These are phyloP conservation scores for Melanomma pulvis-pyrius DNA, from an alignment of 495 filamentous ascomycete genomes.

Conservation along the genomic window DNA sequence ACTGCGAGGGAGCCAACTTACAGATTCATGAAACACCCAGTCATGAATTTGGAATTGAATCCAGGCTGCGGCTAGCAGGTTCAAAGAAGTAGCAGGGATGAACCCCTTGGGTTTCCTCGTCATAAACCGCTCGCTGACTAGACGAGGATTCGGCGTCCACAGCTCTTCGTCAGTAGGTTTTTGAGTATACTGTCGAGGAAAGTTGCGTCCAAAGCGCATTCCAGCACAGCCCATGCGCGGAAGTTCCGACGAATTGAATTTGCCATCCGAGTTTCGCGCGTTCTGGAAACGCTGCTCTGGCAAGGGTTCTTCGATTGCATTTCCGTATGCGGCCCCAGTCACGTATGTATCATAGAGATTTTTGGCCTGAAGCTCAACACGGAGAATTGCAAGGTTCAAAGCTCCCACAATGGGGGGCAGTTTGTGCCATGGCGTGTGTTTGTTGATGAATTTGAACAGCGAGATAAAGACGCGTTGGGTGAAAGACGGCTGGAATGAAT, in stretches of 20 bases:
- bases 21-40: constrained; percentile 43
- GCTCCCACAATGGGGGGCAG: constrained; percentile 46
- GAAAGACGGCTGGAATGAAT: constrained; percentile 24
- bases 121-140: constrained; percentile 48
- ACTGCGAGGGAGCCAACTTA: constrained; percentile 5
- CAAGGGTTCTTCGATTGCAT: constrained; percentile 31
- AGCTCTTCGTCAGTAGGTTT: constrained; percentile 48
- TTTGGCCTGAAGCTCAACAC: constrained; percentile 47
- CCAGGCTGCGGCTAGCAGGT: constrained; percentile 53
- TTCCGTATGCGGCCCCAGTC: constrained; percentile 38
- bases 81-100: constrained; percentile 49
- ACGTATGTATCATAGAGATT: constrained; percentile 51
- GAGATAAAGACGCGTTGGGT: constrained; percentile 29
- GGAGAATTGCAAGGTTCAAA: constrained; percentile 46
- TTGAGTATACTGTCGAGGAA: constrained; percentile 40
- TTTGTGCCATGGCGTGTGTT: constrained; percentile 46
- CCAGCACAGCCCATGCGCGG: constrained; percentile 51
- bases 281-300: constrained; percentile 40
- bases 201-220: constrained; percentile 51
- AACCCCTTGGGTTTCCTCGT: constrained; percentile 42
- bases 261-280: constrained; percentile 49
- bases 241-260: constrained; percentile 46
- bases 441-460: constrained; percentile 46
- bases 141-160: constrained; percentile 48
- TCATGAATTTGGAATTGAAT: constrained; percentile 50